Conservation (phyloP, 257 asterid genomes). For the Solanum ossicruentum region DNA sequence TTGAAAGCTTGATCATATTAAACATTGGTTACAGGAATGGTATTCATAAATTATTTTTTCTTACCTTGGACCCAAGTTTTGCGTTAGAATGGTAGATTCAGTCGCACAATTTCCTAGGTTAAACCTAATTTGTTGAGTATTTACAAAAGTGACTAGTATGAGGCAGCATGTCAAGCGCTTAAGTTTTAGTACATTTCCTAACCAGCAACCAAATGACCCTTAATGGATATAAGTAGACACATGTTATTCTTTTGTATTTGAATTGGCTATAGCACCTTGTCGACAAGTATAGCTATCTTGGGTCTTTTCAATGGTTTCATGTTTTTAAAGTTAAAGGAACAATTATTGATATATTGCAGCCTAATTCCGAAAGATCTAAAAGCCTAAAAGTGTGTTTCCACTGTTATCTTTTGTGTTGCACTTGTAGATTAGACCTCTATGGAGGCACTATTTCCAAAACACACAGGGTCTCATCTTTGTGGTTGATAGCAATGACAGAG, state of each 20-base stretch:
- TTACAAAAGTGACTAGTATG: not conserved
- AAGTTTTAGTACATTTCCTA: not conserved
- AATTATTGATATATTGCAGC: not conserved
- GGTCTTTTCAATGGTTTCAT: not conserved
- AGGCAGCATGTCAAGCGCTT: not conserved
- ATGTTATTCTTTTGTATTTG: not conserved
- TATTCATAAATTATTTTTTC: not conserved
- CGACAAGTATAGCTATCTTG: not conserved
- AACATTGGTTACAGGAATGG: not conserved
- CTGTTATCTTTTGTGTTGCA: not conserved
- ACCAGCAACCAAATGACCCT: not conserved
- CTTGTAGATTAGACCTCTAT: conserved; percentile 2
- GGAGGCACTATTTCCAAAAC: conserved; percentile 9
- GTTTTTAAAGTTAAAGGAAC: not conserved
- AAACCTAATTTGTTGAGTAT: not conserved
- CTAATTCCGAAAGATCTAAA: not conserved
- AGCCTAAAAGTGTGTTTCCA: not conserved
- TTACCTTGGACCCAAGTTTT: not conserved
- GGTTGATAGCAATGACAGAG: conserved; percentile 5
- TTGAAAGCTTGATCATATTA: not conserved
- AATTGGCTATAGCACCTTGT: not conserved
- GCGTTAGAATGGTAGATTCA: not conserved
- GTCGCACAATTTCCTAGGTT: not conserved
- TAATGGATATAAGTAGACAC: not conserved
- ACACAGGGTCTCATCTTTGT: conserved; percentile 2